Evolutionary conservation across 139 green algal species (phyloP).

Genomic region (Haematococcus lacustris): DNA sequence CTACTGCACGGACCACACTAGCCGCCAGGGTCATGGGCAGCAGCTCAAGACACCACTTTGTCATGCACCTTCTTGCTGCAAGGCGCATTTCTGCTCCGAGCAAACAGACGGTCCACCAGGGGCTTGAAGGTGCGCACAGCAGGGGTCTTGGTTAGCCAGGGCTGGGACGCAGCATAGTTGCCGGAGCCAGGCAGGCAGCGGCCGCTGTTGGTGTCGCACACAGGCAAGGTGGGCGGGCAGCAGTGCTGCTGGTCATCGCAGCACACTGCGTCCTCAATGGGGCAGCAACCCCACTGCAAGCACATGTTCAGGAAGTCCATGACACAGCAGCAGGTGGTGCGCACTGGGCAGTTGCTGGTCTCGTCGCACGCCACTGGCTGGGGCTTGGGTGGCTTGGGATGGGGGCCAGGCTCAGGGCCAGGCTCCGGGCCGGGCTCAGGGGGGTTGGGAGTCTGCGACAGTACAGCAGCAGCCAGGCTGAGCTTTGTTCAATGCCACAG

Average conservation of each 20-base stretch:
- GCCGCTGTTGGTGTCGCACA: constrained; percentile 2
- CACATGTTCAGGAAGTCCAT: constrained; percentile 58
- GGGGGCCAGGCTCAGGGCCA: constrained; percentile 22
- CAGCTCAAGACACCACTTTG: no score
- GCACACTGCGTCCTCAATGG: constrained; percentile 79
- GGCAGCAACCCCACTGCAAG: constrained; percentile 86
- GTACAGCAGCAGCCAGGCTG: no score
- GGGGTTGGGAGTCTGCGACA: not conserved
- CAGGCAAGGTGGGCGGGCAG: constrained; percentile 8
- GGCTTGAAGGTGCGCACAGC: no score
- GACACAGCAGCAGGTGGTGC: constrained; percentile 86
- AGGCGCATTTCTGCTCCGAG: no score
- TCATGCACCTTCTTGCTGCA: no score
- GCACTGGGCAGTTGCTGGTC: constrained; percentile 44
- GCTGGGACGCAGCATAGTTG: no score
- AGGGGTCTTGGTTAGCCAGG: no score
- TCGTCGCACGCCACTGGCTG: constrained; percentile 65
- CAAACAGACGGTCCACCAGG: no score
- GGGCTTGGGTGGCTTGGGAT: constrained; percentile 28
- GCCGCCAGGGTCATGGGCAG: no score
- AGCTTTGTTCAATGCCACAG: no score
- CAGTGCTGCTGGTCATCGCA: constrained; percentile 66
- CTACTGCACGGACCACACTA: no score
- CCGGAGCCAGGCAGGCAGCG: constrained; percentile 5
- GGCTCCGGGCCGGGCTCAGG: constrained; percentile 17